phyloP scores from a whole-genome alignment of 371 early-diverging fungal genomes.

The Mucor plumbeus region DNA sequence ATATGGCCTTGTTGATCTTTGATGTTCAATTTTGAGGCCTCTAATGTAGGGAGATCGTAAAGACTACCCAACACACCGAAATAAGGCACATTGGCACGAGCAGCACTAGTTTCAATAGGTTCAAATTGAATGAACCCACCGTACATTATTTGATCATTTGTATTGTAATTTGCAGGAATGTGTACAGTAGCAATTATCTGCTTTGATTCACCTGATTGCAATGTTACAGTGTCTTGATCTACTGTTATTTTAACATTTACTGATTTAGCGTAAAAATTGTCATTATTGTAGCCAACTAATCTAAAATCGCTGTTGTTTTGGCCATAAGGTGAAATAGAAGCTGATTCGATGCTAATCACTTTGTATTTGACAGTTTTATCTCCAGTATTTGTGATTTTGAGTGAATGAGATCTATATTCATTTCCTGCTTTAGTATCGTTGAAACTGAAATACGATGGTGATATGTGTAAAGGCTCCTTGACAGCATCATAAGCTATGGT shows the following conservation, averaged over 20 bases:
- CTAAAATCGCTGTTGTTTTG: not conserved
- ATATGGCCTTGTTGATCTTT: constrained; percentile 1
- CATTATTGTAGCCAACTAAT: not conserved
- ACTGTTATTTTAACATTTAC: not conserved
- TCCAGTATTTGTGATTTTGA: constrained; percentile 58
- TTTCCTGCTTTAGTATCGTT: constrained; percentile 62
- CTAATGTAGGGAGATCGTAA: constrained; percentile 53
- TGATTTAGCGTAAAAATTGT: constrained; percentile 2
- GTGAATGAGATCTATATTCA: constrained; percentile 14
- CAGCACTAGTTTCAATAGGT: constrained; percentile 5
- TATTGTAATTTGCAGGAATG: not conserved
- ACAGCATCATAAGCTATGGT: constrained; percentile 62
- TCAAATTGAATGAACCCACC: constrained; percentile 42
- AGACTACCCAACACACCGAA: constrained; percentile 59
- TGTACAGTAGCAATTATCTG: constrained; percentile 4
- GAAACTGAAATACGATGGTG: constrained; percentile 70
- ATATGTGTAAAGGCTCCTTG: constrained; percentile 50
- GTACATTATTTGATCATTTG: constrained; percentile 30
- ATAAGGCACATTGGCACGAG: constrained; percentile 50
- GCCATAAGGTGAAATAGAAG: constrained; percentile 16
- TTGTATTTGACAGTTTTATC: constrained; percentile 49
- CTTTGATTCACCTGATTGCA: constrained; percentile 13
- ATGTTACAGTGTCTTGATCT: not conserved
- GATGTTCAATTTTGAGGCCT: constrained; percentile 2
- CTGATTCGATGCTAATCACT: not conserved